These are phyloP conservation scores for Sugiyamaella marilandica DNA, from an alignment of 805 yeast species.

Conservation along the genomic window DNA sequence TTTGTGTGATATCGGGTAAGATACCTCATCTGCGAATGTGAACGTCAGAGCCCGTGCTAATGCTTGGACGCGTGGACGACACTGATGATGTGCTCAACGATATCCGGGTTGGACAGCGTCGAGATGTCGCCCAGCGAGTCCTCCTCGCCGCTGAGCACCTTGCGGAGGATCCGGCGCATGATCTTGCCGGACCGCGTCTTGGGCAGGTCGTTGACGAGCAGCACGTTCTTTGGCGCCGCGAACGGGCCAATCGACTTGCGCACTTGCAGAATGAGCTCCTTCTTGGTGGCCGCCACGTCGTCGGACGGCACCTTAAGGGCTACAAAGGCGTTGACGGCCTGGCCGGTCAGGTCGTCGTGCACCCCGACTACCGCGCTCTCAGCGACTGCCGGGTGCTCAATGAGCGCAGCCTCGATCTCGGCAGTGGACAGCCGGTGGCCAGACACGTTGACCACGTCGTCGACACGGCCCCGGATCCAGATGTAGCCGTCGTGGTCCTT, in stretches of 20 bases:
- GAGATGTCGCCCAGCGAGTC: constrained; percentile 87
- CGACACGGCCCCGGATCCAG: constrained; percentile 98
- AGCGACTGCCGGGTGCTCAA: constrained; percentile 72
- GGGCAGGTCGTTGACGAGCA: constrained; percentile 86
- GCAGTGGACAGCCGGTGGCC: constrained; percentile 97
- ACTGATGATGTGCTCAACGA: constrained; percentile 69
- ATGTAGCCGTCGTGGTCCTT: constrained; percentile 93
- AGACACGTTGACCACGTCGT: constrained; percentile 94
- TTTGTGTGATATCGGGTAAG: no score
- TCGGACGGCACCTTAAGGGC: constrained; percentile 58
- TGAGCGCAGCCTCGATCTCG: constrained; percentile 89
- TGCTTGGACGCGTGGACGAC: constrained; percentile 41
- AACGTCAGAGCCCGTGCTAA: no score
- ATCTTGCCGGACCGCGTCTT: constrained; percentile 98
- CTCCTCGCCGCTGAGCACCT: constrained; percentile 85
- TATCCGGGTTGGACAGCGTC: constrained; percentile 79
- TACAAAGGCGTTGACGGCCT: constrained; percentile 93
- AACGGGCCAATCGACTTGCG: constrained; percentile 86
- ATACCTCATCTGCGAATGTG: no score
- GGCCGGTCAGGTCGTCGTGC: constrained; percentile 93
- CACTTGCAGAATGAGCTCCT: constrained; percentile 77
- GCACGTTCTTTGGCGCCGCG: constrained; percentile 90
- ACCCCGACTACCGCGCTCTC: constrained; percentile 97
- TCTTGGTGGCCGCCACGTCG: constrained; percentile 41
- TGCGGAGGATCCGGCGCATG: constrained; percentile 95